Percentiles rank a stretch among this genome's conserved stretches.
These are phyloP conservation scores for Baorangia bicolor DNA, from an alignment of 768 basidiomycete genomes.

Conservation along the genomic window DNA sequence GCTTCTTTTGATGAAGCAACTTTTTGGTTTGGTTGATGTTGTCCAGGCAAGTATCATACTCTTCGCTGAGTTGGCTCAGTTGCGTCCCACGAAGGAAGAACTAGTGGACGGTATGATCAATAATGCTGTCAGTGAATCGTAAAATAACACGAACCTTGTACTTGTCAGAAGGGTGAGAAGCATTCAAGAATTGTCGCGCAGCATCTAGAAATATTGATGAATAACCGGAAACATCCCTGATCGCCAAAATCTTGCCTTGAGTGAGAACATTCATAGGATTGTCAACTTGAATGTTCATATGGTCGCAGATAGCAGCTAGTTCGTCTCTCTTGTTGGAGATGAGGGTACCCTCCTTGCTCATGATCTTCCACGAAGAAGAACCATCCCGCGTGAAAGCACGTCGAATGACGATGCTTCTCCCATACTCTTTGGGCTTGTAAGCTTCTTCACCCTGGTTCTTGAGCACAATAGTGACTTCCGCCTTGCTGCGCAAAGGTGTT, in stretches of 20 bases:
- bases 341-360: constrained; percentile 58
- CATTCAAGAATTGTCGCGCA: constrained; percentile 74
- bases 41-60: constrained; percentile 75
- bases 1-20: constrained; percentile 66
- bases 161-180: constrained; percentile 78
- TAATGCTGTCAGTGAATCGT: background rate
- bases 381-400: constrained; percentile 81
- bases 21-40: constrained; percentile 71
- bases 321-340: constrained; percentile 82
- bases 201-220: constrained; percentile 27
- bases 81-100: constrained; percentile 96
- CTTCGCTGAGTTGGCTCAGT: constrained; percentile 80
- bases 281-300: constrained; percentile 96
- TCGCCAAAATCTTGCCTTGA: constrained; percentile 51
- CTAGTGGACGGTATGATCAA: constrained; percentile 38
- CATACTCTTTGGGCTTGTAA: constrained; percentile 81
- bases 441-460: constrained; percentile 94
- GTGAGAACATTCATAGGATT: constrained; percentile 95
- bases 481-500: constrained; percentile 41
- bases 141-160: constrained; percentile 63
- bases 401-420: constrained; percentile 80
- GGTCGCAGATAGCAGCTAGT: constrained; percentile 83
- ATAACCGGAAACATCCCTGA: background rate
- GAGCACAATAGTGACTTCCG: constrained; percentile 77
- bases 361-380: constrained; percentile 78